Evolutionary conservation across 768 basidiomycete genomes (phyloP).

Genomic region (Suillus bovinus): DNA sequence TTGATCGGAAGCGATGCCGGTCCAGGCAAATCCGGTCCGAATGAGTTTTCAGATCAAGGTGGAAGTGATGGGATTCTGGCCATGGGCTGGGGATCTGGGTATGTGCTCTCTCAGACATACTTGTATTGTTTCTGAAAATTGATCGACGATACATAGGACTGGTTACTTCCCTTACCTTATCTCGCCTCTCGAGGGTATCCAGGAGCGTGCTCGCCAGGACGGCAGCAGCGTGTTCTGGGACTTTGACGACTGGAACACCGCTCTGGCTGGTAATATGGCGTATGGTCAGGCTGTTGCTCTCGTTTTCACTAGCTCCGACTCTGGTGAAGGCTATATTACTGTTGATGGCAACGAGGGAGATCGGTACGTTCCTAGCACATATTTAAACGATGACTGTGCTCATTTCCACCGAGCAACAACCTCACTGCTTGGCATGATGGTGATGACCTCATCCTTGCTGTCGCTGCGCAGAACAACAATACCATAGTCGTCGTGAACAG

Average conservation of each 20-base stretch:
- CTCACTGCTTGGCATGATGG: conserved; percentile 75
- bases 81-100: conserved; percentile 87
- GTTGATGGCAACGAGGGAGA: conserved; percentile 82
- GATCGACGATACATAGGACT: conserved; percentile 37
- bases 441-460: conserved; percentile 67
- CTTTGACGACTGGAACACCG: conserved; percentile 64
- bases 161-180: conserved; percentile 75
- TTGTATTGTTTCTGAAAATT: background rate
- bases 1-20: conserved; percentile 60
- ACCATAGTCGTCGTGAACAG: conserved; percentile 37
- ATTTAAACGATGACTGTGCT: background rate
- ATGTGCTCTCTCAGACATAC: conserved; percentile 4
- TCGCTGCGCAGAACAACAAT: conserved; percentile 56
- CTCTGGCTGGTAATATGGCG: conserved; percentile 45
- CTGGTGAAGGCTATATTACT: conserved; percentile 78
- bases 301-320: conserved; percentile 76
- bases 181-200: conserved; percentile 76
- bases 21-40: conserved; percentile 62
- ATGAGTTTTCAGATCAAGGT: conserved; percentile 59
- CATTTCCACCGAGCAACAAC: conserved; percentile 47
- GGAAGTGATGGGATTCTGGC: conserved; percentile 70
- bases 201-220: conserved; percentile 60
- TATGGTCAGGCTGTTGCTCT: conserved; percentile 56
- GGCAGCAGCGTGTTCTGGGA: conserved; percentile 60
- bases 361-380: conserved; percentile 38